phyloP scores from a whole-genome alignment of 2,329 filamentous ascomycete genomes.

The Phoma sp. region DNA sequence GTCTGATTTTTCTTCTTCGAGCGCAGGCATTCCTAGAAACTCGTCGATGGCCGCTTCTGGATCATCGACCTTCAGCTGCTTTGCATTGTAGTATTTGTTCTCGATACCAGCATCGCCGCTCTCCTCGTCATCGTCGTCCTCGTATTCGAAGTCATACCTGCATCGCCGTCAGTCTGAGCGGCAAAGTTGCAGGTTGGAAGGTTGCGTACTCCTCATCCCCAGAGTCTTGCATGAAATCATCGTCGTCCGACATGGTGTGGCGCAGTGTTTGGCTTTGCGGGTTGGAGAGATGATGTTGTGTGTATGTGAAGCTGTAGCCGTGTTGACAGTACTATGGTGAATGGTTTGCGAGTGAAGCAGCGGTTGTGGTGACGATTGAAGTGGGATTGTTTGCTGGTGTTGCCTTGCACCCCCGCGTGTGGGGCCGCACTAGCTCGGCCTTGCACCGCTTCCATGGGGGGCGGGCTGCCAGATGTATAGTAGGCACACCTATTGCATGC shows the following conservation, averaged over 20 bases:
- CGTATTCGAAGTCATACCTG: constrained; percentile 96
- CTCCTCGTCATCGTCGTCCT: constrained; percentile 89
- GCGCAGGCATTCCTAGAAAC: constrained; percentile 82
- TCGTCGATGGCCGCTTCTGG: constrained; percentile 89
- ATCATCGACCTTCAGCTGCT: constrained; percentile 88
- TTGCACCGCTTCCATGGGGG: constrained; percentile 3
- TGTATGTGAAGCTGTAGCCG: constrained; percentile 4
- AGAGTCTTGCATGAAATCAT: constrained; percentile 93
- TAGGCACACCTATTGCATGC: too few relatives aligned
- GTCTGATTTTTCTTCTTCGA: constrained; percentile 92
- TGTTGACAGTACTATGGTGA: neutral
- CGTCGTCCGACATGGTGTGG: constrained; percentile 75
- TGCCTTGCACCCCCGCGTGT: constrained; percentile 24
- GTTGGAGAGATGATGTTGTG: neutral
- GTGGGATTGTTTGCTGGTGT: constrained; percentile 25
- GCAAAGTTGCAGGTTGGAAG: neutral
- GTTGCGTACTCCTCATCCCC: constrained; percentile 77
- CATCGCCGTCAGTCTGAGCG: neutral
- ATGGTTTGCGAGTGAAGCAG: neutral
- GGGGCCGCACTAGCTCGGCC: constrained; percentile 13
- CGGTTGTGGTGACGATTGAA: constrained; percentile 10
- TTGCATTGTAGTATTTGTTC: constrained; percentile 99
- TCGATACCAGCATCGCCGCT: constrained; percentile 92
- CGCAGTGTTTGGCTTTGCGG: constrained; percentile 1
- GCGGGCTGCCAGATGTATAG: neutral